These are phyloP conservation scores for Alternaria conjuncta DNA, from an alignment of 2,329 filamentous ascomycete genomes.

Conservation along the genomic window DNA sequence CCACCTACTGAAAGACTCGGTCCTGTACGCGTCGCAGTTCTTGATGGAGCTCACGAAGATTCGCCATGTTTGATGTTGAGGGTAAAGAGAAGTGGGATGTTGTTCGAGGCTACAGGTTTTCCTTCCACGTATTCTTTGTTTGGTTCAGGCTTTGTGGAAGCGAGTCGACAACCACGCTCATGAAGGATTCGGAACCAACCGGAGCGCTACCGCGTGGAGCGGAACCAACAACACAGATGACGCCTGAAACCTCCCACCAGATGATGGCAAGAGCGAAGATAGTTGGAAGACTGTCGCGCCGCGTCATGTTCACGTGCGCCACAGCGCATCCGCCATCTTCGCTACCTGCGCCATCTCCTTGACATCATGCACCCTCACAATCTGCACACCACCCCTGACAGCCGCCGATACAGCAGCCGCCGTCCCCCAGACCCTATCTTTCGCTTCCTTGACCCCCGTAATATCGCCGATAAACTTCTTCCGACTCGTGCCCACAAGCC, in stretches of 20 bases:
- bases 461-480: constrained; percentile 88
- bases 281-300: not conserved
- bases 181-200: not conserved
- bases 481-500: constrained; percentile 86
- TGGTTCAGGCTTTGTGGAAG: not conserved
- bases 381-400: constrained; percentile 85
- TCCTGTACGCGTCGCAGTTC: not conserved
- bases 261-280: not conserved
- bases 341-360: constrained; percentile 83
- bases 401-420: too few relatives aligned
- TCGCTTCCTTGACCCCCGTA: constrained; percentile 75
- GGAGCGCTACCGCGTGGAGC: not conserved
- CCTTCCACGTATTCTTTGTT: not conserved
- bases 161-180: not conserved
- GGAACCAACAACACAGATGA: not conserved
- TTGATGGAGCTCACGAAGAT: not conserved
- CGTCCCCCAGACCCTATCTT: constrained; percentile 78
- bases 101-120: not conserved
- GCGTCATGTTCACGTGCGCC: constrained; percentile 54
- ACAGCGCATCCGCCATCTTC: constrained; percentile 92
- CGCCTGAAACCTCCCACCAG: not conserved
- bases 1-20: not conserved
- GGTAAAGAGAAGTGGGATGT: not conserved
- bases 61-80: not conserved
- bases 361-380: constrained; percentile 92